Evolutionary conservation across 2,329 filamentous ascomycete species (phyloP).

Genomic region (Anisogramma anomala): DNA sequence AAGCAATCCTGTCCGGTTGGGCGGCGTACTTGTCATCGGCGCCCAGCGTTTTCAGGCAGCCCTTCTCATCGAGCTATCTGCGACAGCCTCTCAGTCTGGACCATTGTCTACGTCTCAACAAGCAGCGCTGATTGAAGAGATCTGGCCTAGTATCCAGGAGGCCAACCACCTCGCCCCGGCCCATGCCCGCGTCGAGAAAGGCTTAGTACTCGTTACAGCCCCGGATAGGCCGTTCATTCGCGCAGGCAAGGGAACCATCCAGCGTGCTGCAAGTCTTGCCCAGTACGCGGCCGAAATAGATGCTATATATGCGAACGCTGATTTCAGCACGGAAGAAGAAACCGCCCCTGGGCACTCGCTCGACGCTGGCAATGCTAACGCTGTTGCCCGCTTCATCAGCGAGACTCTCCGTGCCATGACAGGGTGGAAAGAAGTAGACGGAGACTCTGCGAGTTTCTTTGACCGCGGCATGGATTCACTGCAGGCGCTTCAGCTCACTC

Average conservation of each 20-base stretch:
- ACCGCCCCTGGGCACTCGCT: not conserved
- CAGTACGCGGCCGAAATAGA: conserved; percentile 12
- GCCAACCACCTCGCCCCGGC: not conserved
- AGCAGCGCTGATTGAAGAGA: conserved; percentile 10
- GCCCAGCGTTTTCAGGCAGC: not conserved
- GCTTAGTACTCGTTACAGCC: conserved; percentile 28
- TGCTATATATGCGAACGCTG: not conserved
- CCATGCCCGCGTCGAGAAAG: conserved; percentile 22
- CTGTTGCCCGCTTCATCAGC: not conserved
- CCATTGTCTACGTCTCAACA: conserved; percentile 16
- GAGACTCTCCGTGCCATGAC: conserved; percentile 7
- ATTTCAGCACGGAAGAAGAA: not conserved
- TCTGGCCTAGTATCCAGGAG: conserved; percentile 6
- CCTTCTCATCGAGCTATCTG: conserved; percentile 28
- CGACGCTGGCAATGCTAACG: not conserved
- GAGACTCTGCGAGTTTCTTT: conserved; percentile 12
- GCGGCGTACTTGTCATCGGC: not conserved
- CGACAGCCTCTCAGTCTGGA: not conserved
- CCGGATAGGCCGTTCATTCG: conserved; percentile 19
- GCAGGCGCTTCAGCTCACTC: conserved; percentile 14
- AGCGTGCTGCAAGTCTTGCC: conserved; percentile 1
- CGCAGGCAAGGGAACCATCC: conserved; percentile 29
- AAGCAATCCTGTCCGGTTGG: conserved; percentile 4
- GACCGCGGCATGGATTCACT: conserved; percentile 16
- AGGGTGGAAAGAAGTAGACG: conserved; percentile 4